Base-by-base conservation (phyloP, 345 rosid genomes). In the Camelina sativa region DNA sequence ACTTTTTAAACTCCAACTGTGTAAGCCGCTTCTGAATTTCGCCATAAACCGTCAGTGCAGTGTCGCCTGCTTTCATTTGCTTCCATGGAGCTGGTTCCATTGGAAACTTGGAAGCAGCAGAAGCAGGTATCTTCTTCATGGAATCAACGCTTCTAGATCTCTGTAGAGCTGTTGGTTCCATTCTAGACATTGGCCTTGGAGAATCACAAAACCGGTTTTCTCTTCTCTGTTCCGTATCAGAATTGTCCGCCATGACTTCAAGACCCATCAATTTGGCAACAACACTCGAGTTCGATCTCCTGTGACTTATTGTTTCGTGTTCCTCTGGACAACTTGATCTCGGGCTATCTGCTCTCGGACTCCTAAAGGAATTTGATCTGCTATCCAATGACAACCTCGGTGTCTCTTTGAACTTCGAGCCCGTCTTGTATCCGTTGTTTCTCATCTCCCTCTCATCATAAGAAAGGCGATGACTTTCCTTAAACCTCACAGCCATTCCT, bases 261-360 rank as follows among this genome's bases (percentile, higher is more conserved):
- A 95, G 82, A 11, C 99, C 98, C 98, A 92, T 95, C 82, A 95
- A 80, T 83, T 86, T 92, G 7, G 91, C 98, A 63, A 92, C 90
- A 71, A 90, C 85, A 65, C 88, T 82, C 5, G 97, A 86, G 53
- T 0, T 78, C n/a, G 77, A 65, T 74, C 82, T 73, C 40, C 71
- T 73, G 72, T 79, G 80, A 81, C 83, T 85, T 28, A 75, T 81
- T 72, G 80, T 46, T 81, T 72, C 65, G 28, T 74, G 78, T 67
- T 78, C 63, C 79, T 47, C 54, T 73, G 47, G 57, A 71, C 61
- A 38, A 67, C 75, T 83, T 65, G 83, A 64, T 79, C 82, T 83
- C 59, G 67, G 69, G 7, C 50, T 37, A 59, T 82, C 84, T 25
- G 73, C 53, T 35, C 74, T 72, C 30, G 85, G 82, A 71, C 82